Evolutionary conservation across 2,329 filamentous ascomycete genomes (phyloP).

Genomic region (Paecilomyces formosus): DNA sequence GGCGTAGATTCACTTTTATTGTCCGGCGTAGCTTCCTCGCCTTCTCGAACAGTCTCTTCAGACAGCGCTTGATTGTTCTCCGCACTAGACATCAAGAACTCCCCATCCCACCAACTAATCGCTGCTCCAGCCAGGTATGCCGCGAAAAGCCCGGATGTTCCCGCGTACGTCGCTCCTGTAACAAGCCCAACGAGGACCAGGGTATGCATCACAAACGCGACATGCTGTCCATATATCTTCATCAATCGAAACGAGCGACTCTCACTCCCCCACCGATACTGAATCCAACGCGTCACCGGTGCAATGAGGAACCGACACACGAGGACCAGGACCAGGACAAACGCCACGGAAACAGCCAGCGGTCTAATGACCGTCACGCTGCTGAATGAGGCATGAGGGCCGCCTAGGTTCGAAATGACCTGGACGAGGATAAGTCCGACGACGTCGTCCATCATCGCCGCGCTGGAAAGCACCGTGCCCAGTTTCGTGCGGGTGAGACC

Average conservation of each 20-base stretch:
- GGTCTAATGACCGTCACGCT: conserved; percentile 42
- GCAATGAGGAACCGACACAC: conserved; percentile 16
- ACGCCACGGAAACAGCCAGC: conserved; percentile 41
- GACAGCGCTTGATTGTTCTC: background rate
- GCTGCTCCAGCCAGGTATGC: conserved; percentile 50
- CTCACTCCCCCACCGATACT: background rate
- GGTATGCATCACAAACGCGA: conserved; percentile 37
- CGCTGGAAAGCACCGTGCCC: conserved; percentile 59
- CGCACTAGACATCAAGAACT: background rate
- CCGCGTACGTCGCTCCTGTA: conserved; percentile 45
- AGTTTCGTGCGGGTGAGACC: conserved; percentile 47
- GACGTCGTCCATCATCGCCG: conserved; percentile 78
- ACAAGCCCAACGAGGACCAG: conserved; percentile 40
- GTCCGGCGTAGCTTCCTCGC: background rate
- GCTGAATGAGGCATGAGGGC: conserved; percentile 21
- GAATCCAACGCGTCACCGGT: conserved; percentile 4
- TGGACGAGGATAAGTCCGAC: conserved; percentile 70
- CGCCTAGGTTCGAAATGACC: conserved; percentile 61
- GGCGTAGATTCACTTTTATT: background rate
- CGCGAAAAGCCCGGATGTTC: conserved; percentile 50
- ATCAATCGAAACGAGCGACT: conserved; percentile 1
- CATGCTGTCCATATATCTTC: conserved; percentile 5
- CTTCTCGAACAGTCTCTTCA: background rate
- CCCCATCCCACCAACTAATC: conserved; percentile 44
- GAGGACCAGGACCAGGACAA: conserved; percentile 20